Base-by-base conservation (phyloP, 2,329 filamentous ascomycete genomes). In the Hypomyces perniciosus region DNA sequence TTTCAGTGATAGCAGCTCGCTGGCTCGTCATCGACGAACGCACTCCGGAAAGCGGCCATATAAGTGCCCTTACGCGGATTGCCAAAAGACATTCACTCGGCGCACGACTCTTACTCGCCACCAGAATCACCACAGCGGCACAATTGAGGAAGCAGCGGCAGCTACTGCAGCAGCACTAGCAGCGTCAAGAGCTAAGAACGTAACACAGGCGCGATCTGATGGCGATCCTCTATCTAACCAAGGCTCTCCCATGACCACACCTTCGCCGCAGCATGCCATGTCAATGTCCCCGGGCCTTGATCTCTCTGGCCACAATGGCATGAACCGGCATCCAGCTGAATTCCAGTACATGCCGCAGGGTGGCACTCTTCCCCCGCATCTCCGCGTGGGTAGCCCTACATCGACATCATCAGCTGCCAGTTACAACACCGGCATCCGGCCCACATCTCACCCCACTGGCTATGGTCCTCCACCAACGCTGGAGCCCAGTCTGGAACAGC, bases 21-120 rank as follows among this genome's bases (percentile, higher is more conserved):
- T 99, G 26, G 93, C 93, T 10, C 82, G 93, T 50, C 93, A 99
- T 71, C 85, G 93, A 53, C 84, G 93, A 57, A 97, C 96, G 54
- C 93, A 99, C 66, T 95, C 90, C 4, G 93, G 93, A 53, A 96
- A 93, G 71, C 81, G 93, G 45, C 93, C 93, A 1, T 99, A 97
- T 76, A 96, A 96, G 69, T 99, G 93, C 71, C 91, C 91, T 1
- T 97, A 93, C 62, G 91, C 90, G 53, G 91, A 96, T 68, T 99
- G 93, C 69, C 91, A 97, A 66, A 97, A 97, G 79, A 97, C 92
- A 0, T 99, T 99, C 64, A 99, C 93, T 8, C 85, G 93, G 51
- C 86, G 92, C 57, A 97, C 93, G 1, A 97, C 93, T 3, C 76
- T 99, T 55, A 99, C 92, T 2, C 84, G 93, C 46, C 93, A 99